Conservation (phyloP, 2,329 filamentous ascomycete species). For the Coniosporium tulheliwenetii region DNA sequence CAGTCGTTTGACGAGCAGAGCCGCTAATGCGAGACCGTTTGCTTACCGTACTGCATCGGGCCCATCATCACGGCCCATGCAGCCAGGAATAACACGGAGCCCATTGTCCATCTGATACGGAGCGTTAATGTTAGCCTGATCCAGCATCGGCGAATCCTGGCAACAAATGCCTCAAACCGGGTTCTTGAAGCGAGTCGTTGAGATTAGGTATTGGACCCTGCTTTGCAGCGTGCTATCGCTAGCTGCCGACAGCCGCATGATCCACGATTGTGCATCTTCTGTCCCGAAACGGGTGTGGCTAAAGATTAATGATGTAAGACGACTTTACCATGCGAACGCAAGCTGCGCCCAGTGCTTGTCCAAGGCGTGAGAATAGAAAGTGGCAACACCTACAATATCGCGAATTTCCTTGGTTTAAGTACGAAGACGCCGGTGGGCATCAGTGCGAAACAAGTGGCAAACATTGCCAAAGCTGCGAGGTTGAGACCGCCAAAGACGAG, state of each 20-base stretch:
- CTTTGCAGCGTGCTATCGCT: too few relatives aligned
- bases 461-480: slow-evolving; percentile 75
- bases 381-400: slow-evolving; percentile 66
- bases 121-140: too few relatives aligned
- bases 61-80: slow-evolving; percentile 96
- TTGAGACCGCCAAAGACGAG: slow-evolving; percentile 88
- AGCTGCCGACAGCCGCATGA: too few relatives aligned
- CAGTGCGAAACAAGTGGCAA: slow-evolving; percentile 81
- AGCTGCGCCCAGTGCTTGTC: neutral
- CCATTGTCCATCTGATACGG: slow-evolving; percentile 71
- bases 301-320: slow-evolving; percentile 14
- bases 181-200: too few relatives aligned
- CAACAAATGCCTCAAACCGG: too few relatives aligned
- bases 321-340: too few relatives aligned
- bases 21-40: slow-evolving; percentile 3
- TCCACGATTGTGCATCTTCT: slow-evolving; percentile 1
- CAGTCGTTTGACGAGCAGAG: neutral
- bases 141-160: too few relatives aligned
- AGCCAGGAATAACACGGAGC: slow-evolving; percentile 73
- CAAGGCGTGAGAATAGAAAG: neutral
- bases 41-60: slow-evolving; percentile 54
- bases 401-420: slow-evolving; percentile 80
- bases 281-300: slow-evolving; percentile 18
- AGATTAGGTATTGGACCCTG: too few relatives aligned
- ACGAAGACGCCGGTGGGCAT: slow-evolving; percentile 57